Evolutionary conservation across 495 filamentous ascomycete species (phyloP).

Genomic region (Lasiosphaeria miniovina): DNA sequence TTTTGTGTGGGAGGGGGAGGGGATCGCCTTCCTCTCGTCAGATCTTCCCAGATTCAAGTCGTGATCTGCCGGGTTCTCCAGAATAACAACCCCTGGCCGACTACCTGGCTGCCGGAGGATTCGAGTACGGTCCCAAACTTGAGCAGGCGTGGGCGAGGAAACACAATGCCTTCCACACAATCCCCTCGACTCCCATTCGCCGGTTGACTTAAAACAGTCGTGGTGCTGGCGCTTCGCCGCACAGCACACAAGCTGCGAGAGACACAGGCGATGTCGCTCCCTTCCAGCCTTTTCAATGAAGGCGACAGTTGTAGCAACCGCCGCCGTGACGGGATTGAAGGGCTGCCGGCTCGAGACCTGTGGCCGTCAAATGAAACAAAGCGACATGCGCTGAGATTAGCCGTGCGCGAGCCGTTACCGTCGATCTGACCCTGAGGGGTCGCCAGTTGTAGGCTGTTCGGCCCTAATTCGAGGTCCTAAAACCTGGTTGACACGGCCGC

Average conservation of each 20-base stretch:
- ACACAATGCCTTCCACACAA: background rate
- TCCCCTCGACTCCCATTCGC: no score
- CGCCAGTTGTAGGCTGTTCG: slow-evolving; percentile 1
- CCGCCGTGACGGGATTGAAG: slow-evolving; percentile 8
- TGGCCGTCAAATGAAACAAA: slow-evolving; percentile 11
- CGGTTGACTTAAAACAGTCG: no score
- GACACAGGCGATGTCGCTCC: background rate
- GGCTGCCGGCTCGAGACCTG: slow-evolving; percentile 1
- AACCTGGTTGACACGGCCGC: slow-evolving; percentile 11
- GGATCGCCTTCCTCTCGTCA: slow-evolving; percentile 4
- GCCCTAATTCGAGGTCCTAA: background rate
- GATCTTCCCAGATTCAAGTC: slow-evolving; percentile 1
- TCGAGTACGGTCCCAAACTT: background rate
- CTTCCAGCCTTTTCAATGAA: no score
- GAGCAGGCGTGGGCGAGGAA: background rate
- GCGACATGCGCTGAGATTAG: slow-evolving; percentile 17
- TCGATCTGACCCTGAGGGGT: background rate
- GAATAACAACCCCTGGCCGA: background rate
- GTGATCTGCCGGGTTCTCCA: background rate
- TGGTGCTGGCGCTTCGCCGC: no score
- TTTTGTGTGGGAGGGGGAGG: background rate
- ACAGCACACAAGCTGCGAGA: background rate
- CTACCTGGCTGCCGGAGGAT: background rate
- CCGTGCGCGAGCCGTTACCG: slow-evolving; percentile 10
- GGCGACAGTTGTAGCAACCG: no score